Base-by-base conservation (phyloP, 177 flowering plant species). In the Vitis hybrid region DNA sequence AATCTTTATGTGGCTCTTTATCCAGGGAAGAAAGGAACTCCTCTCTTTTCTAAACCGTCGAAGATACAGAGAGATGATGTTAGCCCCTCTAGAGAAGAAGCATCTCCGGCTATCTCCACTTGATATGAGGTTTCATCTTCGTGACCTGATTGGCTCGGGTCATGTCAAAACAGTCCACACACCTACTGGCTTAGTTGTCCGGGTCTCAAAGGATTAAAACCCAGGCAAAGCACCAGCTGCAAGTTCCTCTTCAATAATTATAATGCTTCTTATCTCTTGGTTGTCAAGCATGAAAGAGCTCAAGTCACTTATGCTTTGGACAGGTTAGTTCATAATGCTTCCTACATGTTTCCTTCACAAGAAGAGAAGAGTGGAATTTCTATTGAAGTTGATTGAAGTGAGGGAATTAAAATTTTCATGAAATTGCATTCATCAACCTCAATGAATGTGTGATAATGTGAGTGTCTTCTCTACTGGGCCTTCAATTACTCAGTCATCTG, bases 71-170 rank as follows among this genome's bases (percentile, higher is more conserved):
- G 96, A 91, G 82, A 95, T 93, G 97, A 77, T 87, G 87, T 63
- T 93, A 87, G 86, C 97, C 19, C 12, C 76, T 60, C 67, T 95
- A 72, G 98, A 95, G 85, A 89, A 87, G 83, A 91, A 84, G 84
- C 85, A 82, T 29, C 85, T 95, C 18, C 78, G 92, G 19, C 68
- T 84, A 29, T 93, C 99, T 75, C 85, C 85, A 15, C 90, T 95
- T 57, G 98, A 93, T 76, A 91, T 90, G 83, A 88, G 97, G 77
- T 95, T 93, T 86, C 98, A 93, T 81, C 81, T 93, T 21, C 88
- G 98, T 18, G 98, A 95, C 81, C 79, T 93, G 61, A 88, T 93
- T 67, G 97, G 98, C 50, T 90, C 97, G n/a, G 99, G 99, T 69
- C 86, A 82, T 73, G 87, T 95, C 59, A 86, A 88, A 81, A 89